phyloP scores from a whole-genome alignment of 306 rosid genomes.

The Neltuma alba region DNA sequence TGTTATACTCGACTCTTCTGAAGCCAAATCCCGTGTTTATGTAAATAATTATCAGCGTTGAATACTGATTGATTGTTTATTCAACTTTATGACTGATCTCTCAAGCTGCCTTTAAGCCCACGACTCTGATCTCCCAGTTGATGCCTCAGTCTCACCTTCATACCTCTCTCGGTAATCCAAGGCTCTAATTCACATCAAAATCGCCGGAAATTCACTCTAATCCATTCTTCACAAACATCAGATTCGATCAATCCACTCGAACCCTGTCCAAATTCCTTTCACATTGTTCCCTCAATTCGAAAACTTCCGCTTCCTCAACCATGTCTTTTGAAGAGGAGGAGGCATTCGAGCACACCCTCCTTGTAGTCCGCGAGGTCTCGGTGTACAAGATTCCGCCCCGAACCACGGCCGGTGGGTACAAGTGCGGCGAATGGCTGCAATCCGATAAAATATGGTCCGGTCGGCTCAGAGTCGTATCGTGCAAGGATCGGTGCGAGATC shows the following conservation, averaged over 20 bases:
- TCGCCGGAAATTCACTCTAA: conserved; percentile 14
- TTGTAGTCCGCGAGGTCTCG: conserved; percentile 94
- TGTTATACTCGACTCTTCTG: neutral
- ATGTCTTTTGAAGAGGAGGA: conserved; percentile 96
- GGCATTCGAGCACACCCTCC: conserved; percentile 91
- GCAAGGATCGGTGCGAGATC: conserved; percentile 96
- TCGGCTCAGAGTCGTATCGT: conserved; percentile 87
- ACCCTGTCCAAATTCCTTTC: neutral
- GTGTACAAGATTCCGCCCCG: conserved; percentile 98
- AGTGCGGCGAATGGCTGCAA: conserved; percentile 99
- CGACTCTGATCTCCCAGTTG: conserved; percentile 40
- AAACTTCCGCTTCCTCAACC: conserved; percentile 32
- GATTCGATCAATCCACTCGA: conserved; percentile 2
- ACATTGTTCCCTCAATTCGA: neutral
- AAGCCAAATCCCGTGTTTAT: neutral
- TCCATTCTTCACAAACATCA: neutral
- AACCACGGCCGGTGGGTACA: conserved; percentile 87
- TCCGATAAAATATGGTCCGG: conserved; percentile 99
- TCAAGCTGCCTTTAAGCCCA: conserved; percentile 46
- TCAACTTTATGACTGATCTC: conserved; percentile 34
- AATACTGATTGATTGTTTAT: no score
- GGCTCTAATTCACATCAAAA: conserved; percentile 30
- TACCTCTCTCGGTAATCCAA: neutral
- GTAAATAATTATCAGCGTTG: neutral
- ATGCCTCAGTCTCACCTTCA: conserved; percentile 44